Percentiles rank a stretch among this genome's conserved stretches.
Conservation (phyloP, 768 basidiomycete species). For the Mycena rebaudengoi region DNA sequence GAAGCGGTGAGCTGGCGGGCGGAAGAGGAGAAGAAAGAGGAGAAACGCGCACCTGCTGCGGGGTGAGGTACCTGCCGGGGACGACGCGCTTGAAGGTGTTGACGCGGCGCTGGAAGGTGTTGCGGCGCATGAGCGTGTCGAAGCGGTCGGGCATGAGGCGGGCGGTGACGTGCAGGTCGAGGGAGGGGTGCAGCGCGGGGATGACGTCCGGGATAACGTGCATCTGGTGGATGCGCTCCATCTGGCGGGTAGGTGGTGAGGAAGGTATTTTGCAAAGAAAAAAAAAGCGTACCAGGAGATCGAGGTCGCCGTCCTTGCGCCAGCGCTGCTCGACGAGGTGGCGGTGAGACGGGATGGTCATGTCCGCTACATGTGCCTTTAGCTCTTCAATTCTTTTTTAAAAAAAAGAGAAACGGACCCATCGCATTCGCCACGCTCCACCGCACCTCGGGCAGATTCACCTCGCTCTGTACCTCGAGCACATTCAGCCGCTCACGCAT, state of each 20-base stretch:
- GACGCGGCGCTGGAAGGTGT: constrained; percentile 23
- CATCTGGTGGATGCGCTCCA: constrained; percentile 95
- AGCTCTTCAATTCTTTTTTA: neutral
- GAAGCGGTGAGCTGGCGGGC: neutral
- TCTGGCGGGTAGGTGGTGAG: too few relatives aligned
- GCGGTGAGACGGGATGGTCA: constrained; percentile 76
- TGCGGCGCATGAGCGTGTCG: constrained; percentile 34
- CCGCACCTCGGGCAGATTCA: constrained; percentile 85
- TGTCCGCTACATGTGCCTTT: constrained; percentile 56
- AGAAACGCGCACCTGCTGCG: constrained; percentile 66
- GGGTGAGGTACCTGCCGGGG: constrained; percentile 73
- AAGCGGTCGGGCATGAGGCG: constrained; percentile 42
- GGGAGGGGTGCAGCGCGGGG: constrained; percentile 70
- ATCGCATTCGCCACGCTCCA: constrained; percentile 84
- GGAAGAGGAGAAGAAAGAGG: neutral
- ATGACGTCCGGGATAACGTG: constrained; percentile 89
- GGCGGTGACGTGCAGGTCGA: constrained; percentile 76
- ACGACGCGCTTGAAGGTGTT: constrained; percentile 60
- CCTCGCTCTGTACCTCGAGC: constrained; percentile 80
- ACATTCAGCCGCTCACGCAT: constrained; percentile 61
- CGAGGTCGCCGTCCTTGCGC: constrained; percentile 85
- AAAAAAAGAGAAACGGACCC: constrained; percentile 56
- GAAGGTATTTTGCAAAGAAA: too few relatives aligned
- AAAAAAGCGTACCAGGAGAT: too few relatives aligned
- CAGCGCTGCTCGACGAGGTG: constrained; percentile 85